Evolutionary conservation across 2,329 filamentous ascomycete genomes (phyloP).

Genomic region (Xylaria polymorpha): DNA sequence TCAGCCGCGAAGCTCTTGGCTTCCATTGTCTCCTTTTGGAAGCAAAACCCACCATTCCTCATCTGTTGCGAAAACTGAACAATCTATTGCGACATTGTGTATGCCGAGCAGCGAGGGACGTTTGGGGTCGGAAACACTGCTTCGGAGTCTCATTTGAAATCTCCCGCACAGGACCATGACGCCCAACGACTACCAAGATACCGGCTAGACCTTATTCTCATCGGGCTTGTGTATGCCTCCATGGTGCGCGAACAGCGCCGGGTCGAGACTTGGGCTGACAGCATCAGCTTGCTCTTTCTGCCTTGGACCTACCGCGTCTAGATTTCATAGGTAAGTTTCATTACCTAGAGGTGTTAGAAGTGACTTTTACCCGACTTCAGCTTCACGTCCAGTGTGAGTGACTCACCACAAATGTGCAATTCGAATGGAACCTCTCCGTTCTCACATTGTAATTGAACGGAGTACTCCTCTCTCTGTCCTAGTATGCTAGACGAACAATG

Average conservation of each 20-base stretch:
- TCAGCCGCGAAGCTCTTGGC: constrained; percentile 32
- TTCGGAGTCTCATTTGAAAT: constrained; percentile 7
- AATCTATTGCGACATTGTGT: constrained; percentile 25
- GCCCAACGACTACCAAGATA: background rate
- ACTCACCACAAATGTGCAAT: background rate
- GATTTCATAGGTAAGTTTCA: background rate
- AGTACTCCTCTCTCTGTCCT: background rate
- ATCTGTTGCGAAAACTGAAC: constrained; percentile 20
- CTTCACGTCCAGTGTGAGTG: background rate
- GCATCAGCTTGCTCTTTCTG: constrained; percentile 4
- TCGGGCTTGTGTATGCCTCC: background rate
- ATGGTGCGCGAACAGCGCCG: background rate
- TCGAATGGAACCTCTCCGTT: background rate
- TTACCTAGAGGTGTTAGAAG: background rate
- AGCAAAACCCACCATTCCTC: constrained; percentile 1
- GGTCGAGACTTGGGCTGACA: constrained; percentile 5
- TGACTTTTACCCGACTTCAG: background rate
- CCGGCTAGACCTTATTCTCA: constrained; percentile 7
- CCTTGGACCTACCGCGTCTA: background rate
- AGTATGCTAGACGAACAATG: background rate
- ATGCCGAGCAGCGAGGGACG: background rate
- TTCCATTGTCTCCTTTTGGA: constrained; percentile 18
- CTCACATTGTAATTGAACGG: background rate
- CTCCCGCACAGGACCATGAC: background rate
- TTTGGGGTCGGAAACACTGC: background rate